Evolutionary conservation across 1,284 basidiomycete species (phyloP).

Genomic region (Xerocomus nothofagi): DNA sequence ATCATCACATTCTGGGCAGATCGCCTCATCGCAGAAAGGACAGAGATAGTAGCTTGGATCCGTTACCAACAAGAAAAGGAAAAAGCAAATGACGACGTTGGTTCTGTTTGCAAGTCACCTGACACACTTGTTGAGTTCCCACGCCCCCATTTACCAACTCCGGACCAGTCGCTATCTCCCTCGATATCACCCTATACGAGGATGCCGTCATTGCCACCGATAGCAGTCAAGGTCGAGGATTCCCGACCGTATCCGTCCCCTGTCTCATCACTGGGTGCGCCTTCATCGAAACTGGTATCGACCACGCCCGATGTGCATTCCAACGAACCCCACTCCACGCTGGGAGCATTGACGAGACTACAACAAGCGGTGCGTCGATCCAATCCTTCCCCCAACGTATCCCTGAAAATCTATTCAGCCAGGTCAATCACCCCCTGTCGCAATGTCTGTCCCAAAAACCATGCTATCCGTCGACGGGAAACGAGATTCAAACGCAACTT

Average conservation of each 20-base stretch:
- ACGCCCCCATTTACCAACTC: constrained; percentile 30
- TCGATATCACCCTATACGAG: constrained; percentile 12
- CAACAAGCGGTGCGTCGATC: constrained; percentile 9
- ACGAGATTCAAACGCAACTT: not conserved
- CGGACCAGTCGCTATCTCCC: constrained; percentile 28
- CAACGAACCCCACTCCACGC: not conserved
- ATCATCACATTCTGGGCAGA: constrained; percentile 31
- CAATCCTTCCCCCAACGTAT: no score
- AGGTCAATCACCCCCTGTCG: not conserved
- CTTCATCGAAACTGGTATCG: not conserved
- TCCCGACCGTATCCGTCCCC: constrained; percentile 4
- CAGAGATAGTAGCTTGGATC: constrained; percentile 28
- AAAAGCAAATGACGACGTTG: constrained; percentile 1
- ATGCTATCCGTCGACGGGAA: not conserved
- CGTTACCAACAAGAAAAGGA: constrained; percentile 32
- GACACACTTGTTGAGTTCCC: constrained; percentile 14
- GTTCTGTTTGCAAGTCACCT: constrained; percentile 5
- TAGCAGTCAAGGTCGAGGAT: constrained; percentile 31
- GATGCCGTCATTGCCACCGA: constrained; percentile 31
- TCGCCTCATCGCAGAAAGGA: constrained; percentile 22
- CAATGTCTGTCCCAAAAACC: not conserved
- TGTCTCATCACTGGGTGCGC: not conserved
- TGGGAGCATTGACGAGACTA: constrained; percentile 5
- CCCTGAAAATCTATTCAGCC: not conserved
- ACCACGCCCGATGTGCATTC: not conserved